These are phyloP conservation scores for Solanum pennellii DNA, from an alignment of 257 asterid genomes.

Conservation along the genomic window DNA sequence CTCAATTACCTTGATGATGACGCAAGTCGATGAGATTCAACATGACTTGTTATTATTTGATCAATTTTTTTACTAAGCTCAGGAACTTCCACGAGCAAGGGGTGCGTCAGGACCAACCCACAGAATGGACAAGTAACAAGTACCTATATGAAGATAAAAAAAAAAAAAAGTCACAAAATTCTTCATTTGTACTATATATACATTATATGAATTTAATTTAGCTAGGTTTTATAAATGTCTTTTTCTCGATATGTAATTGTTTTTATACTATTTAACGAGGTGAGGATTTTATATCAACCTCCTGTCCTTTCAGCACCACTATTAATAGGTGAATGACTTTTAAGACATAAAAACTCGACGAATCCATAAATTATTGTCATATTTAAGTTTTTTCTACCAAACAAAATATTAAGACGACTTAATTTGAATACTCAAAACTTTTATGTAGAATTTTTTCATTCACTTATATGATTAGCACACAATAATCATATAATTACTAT, in stretches of 20 bases:
- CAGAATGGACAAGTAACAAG: background rate
- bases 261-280: too few species aligned
- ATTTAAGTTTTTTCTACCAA: background rate
- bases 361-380: too few species aligned
- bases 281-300: too few species aligned
- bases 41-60: background rate
- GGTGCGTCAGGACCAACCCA: background rate
- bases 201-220: background rate
- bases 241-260: too few species aligned
- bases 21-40: background rate
- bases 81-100: background rate
- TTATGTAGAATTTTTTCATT: background rate
- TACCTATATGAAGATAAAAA: background rate
- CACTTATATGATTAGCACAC: background rate
- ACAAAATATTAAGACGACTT: background rate
- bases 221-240: too few species aligned
- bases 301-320: background rate
- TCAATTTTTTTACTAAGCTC: background rate
- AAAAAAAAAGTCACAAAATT: too few species aligned
- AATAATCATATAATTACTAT: background rate
- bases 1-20: background rate
- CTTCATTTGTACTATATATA: too few species aligned
- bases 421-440: background rate
- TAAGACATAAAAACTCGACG: too few species aligned
- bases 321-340: background rate